These are phyloP conservation scores for Tuber melanosporum DNA, from an alignment of 495 filamentous ascomycete species.

Conservation along the genomic window DNA sequence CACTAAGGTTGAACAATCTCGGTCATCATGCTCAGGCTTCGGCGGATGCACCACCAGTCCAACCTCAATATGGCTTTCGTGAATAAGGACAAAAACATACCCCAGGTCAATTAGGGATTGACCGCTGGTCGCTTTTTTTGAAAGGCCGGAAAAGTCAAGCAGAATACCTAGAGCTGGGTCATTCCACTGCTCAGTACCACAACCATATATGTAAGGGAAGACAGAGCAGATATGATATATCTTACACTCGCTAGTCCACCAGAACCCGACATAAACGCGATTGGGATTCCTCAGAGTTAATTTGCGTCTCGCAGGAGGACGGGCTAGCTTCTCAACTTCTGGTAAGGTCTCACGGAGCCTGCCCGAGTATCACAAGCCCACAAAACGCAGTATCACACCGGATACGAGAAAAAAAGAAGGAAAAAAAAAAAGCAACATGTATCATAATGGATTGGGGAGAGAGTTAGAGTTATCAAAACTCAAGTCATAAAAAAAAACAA, in stretches of 20 bases:
- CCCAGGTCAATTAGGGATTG: not conserved
- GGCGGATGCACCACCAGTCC: too few relatives aligned
- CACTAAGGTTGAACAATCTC: not conserved
- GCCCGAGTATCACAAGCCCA: not conserved
- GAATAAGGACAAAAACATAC: not conserved
- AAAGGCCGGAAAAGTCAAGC: not conserved
- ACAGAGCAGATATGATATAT: not conserved
- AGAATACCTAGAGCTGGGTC: not conserved
- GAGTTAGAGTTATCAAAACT: not conserved
- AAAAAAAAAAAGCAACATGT: not conserved
- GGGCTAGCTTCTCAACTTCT: not conserved
- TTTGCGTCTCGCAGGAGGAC: not conserved
- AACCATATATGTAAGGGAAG: not conserved
- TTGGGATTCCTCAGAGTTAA: not conserved
- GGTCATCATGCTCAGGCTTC: not conserved
- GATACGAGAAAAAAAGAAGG: not conserved
- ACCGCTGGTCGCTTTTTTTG: not conserved
- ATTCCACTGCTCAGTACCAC: too few relatives aligned
- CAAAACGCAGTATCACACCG: not conserved
- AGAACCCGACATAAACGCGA: not conserved
- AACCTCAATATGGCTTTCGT: too few relatives aligned
- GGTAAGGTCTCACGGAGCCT: not conserved
- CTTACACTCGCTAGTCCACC: not conserved
- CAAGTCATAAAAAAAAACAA: not conserved
- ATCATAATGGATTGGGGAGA: not conserved